Conservation (phyloP, 106 monocot genomes). For the Dendrobium catenatum region DNA sequence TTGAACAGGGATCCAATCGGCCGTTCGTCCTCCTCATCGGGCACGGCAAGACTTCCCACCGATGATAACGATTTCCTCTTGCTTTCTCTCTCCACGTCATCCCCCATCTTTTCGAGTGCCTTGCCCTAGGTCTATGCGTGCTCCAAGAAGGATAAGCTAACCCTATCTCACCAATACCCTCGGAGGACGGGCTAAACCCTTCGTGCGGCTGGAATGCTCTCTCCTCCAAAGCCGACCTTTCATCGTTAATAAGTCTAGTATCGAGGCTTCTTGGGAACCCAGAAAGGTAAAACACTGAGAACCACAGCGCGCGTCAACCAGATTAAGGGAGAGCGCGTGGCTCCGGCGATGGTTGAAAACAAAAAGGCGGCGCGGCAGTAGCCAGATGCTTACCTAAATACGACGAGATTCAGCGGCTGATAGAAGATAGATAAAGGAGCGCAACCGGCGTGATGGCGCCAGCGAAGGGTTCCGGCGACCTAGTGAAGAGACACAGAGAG, state of each 20-base stretch:
- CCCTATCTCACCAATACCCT: conserved; percentile 13
- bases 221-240: conserved; percentile 8
- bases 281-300: conserved; percentile 6
- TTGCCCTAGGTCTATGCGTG: background rate
- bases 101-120: conserved; percentile 20
- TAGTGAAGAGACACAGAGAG: conserved; percentile 4
- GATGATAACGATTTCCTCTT: conserved; percentile 17
- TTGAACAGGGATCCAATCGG: conserved; percentile 54
- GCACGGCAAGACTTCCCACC: conserved; percentile 5
- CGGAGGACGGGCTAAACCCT: background rate
- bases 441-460: background rate
- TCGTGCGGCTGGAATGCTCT: background rate
- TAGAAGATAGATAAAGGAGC: background rate
- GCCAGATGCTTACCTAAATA: background rate
- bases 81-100: conserved; percentile 8
- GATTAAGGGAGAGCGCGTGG: background rate
- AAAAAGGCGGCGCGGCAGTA: background rate
- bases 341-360: background rate
- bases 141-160: background rate
- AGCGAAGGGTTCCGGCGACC: background rate
- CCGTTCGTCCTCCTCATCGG: conserved; percentile 49
- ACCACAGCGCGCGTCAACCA: background rate
- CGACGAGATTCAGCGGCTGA: background rate
- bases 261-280: background rate
- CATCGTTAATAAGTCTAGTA: conserved; percentile 11